A percentile compares a stretch with the other conserved stretches of the same genome.
These are phyloP conservation scores for Breviolum minutum DNA, from an alignment of 73 alveolate species.

Conservation along the genomic window DNA sequence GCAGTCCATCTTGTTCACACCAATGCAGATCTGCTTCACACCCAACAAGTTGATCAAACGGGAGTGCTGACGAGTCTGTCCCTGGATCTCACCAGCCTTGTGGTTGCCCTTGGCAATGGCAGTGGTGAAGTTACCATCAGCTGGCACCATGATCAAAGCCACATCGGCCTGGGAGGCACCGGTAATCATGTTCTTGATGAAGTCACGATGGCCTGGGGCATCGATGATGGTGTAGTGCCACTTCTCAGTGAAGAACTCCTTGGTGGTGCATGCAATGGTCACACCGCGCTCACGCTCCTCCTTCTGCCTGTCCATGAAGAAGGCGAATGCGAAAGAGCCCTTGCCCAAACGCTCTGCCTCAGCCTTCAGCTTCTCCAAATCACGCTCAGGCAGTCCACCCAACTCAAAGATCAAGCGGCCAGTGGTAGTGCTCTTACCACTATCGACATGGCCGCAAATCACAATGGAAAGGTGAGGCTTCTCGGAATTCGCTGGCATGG, in stretches of 20 bases:
- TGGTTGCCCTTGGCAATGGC: conserved; percentile 98
- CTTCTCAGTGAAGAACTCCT: conserved; percentile 98
- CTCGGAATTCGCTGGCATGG: conserved; percentile 37
- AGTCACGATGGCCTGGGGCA: conserved; percentile 99
- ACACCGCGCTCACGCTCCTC: conserved; percentile 99
- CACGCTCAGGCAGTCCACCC: conserved; percentile 96
- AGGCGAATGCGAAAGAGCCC: conserved; percentile 99
- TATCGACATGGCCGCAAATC: conserved; percentile 43
- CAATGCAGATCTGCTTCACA: conserved; percentile 98
- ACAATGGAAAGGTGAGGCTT: conserved; percentile 26
- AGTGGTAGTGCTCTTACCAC: conserved; percentile 15
- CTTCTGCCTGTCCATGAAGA: conserved; percentile 98
- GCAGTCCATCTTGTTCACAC: conserved; percentile 98
- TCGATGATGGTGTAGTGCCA: conserved; percentile 98
- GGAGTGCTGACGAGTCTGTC: conserved; percentile 99
- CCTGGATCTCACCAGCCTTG: conserved; percentile 96
- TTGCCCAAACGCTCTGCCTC: conserved; percentile 97
- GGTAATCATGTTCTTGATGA: conserved; percentile 98
- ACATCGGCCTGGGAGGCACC: conserved; percentile 99
- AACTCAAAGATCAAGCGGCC: conserved; percentile 67
- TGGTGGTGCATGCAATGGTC: conserved; percentile 98
- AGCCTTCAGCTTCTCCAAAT: conserved; percentile 98
- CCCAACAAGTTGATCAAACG: conserved; percentile 99
- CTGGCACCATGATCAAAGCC: conserved; percentile 98
- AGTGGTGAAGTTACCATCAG: conserved; percentile 99